A percentile compares a stretch with the other conserved stretches of the same genome.
Evolutionary conservation across 2,329 filamentous ascomycete species (phyloP).

Genomic region (Chaetoscypha palmicola): DNA sequence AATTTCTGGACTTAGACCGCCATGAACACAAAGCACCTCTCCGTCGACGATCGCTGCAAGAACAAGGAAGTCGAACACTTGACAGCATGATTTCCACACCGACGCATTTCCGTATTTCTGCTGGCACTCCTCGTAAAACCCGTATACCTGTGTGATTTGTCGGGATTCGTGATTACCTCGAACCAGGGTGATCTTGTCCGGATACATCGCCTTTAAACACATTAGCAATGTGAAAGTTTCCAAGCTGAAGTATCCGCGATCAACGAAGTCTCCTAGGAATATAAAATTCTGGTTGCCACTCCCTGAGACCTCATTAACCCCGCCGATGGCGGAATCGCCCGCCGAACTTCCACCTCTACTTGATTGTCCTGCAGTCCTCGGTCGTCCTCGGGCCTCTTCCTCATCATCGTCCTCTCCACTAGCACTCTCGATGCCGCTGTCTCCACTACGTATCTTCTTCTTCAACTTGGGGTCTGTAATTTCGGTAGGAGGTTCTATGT

Average conservation of each 20-base stretch:
- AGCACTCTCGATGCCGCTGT: constrained; percentile 40
- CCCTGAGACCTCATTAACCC: constrained; percentile 35
- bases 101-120: constrained; percentile 72
- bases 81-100: constrained; percentile 73
- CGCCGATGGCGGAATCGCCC: constrained; percentile 32
- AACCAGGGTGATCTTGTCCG: constrained; percentile 65
- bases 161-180: constrained; percentile 71
- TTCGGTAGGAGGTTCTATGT: constrained; percentile 82
- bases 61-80: constrained; percentile 71
- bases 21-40: constrained; percentile 67
- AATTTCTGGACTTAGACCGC: constrained; percentile 65
- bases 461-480: constrained; percentile 83
- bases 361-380: constrained; percentile 35
- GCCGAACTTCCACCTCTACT: constrained; percentile 36
- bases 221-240: constrained; percentile 67
- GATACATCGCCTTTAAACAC: constrained; percentile 69
- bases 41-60: constrained; percentile 68
- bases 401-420: constrained; percentile 44
- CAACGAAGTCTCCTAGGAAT: constrained; percentile 67
- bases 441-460: constrained; percentile 71
- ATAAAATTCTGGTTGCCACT: constrained; percentile 63
- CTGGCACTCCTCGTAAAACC: constrained; percentile 72
- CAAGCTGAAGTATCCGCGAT: constrained; percentile 66
- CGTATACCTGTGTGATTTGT: constrained; percentile 72
- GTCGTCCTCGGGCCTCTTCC: constrained; percentile 43